Conservation (phyloP, 2,329 filamentous ascomycete genomes). For the Alternaria brassicicola region DNA sequence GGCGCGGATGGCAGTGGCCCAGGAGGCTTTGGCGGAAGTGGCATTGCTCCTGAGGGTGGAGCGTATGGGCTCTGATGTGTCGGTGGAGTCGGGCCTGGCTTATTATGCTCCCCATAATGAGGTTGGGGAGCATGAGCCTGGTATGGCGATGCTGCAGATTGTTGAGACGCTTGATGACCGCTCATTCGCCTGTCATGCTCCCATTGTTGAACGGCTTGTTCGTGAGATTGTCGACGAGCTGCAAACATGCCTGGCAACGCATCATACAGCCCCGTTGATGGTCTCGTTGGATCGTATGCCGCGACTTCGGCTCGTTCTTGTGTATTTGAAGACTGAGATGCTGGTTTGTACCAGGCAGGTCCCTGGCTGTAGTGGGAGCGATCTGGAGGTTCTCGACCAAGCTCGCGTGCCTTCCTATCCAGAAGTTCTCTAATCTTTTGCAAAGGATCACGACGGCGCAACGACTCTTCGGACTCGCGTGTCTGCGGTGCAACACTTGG, state of each 20-base stretch:
- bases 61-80: slow-evolving; percentile 44
- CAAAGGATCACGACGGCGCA: slow-evolving; percentile 35
- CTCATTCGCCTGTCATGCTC: slow-evolving; percentile 38
- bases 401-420: slow-evolving; percentile 33
- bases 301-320: slow-evolving; percentile 29
- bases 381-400: slow-evolving; percentile 25
- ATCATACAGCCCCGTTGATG: slow-evolving; percentile 31
- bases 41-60: slow-evolving; percentile 25
- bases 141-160: slow-evolving; percentile 31
- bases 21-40: slow-evolving; percentile 41
- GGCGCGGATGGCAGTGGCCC: slow-evolving; percentile 33
- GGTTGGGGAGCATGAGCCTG: slow-evolving; percentile 33
- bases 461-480: slow-evolving; percentile 30
- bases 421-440: slow-evolving; percentile 35
- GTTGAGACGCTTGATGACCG: slow-evolving; percentile 34
- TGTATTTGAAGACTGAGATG: background rate
- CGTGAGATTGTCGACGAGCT: slow-evolving; percentile 34
- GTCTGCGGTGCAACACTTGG: slow-evolving; percentile 18
- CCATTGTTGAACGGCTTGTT: slow-evolving; percentile 33
- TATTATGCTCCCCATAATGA: slow-evolving; percentile 31
- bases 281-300: slow-evolving; percentile 32
- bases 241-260: slow-evolving; percentile 28
- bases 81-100: slow-evolving; percentile 23
- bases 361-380: slow-evolving; percentile 21
- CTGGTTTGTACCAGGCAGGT: background rate